phyloP scores from a whole-genome alignment of 202 grass and related monocot species.

The Saccharum hybrid region DNA sequence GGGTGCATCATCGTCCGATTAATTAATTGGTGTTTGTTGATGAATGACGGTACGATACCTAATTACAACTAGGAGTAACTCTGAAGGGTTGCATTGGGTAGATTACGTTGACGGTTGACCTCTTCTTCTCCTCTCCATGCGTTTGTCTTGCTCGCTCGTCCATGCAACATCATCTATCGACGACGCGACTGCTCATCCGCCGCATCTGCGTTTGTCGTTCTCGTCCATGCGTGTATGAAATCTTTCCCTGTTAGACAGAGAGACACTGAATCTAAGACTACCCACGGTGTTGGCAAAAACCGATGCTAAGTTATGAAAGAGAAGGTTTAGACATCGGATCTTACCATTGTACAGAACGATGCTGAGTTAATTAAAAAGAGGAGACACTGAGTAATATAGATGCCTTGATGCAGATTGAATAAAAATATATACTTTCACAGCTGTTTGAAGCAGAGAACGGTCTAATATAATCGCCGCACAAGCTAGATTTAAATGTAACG shows the following conservation, averaged over 20 bases:
- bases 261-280: no score
- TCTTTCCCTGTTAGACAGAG: no score
- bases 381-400: no score
- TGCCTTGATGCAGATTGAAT: no score
- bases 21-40: not conserved
- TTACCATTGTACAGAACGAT: no score
- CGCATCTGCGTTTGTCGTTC: not conserved
- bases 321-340: no score
- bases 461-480: not conserved
- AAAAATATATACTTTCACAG: no score
- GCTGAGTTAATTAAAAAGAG: no score
- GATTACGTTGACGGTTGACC: not conserved
- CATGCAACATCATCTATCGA: not conserved
- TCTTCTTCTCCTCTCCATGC: not conserved
- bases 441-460: no score
- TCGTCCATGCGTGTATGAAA: not conserved
- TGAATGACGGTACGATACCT: not conserved
- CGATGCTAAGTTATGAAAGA: no score
- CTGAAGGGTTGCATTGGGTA: not conserved
- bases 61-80: not conserved
- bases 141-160: not conserved
- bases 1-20: not conserved
- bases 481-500: not conserved
- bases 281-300: no score
- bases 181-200: constrained; percentile 5